Evolutionary conservation across 148 eudicot genomes (phyloP).

Genomic region (Rhododendron henanense): DNA sequence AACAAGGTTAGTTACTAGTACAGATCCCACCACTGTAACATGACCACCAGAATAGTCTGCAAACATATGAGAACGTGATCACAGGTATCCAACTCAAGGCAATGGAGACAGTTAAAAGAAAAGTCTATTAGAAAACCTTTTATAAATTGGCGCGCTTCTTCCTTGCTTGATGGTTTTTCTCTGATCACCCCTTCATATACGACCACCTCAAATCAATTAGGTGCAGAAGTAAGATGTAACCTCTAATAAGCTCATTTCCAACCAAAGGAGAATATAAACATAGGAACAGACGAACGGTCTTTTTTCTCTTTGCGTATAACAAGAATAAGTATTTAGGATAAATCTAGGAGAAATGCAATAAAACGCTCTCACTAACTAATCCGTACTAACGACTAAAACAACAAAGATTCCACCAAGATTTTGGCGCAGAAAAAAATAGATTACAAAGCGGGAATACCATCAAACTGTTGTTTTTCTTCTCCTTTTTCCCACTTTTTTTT

Average conservation of each 20-base stretch:
- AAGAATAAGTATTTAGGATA: not conserved
- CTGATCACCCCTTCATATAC: slow-evolving; percentile 49
- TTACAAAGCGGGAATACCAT: not conserved
- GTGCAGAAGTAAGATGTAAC: slow-evolving; percentile 27
- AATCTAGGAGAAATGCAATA: slow-evolving; percentile 5
- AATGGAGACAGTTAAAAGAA: not conserved
- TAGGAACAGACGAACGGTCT: not conserved
- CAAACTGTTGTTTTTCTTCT: not conserved
- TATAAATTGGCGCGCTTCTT: slow-evolving; percentile 51
- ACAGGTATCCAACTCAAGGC: not conserved
- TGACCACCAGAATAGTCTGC: slow-evolving; percentile 55
- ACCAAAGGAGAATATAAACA: slow-evolving; percentile 3
- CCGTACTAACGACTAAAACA: not conserved
- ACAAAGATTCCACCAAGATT: not conserved
- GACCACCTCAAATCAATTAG: slow-evolving; percentile 54
- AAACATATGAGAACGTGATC: not conserved
- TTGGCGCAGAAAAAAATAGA: not conserved
- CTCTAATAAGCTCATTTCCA: slow-evolving; percentile 8
- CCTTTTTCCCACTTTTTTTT: not conserved
- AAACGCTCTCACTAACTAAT: not conserved
- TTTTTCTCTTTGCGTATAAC: not conserved
- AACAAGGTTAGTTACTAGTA: slow-evolving; percentile 38
- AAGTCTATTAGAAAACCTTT: slow-evolving; percentile 32
- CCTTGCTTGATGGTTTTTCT: slow-evolving; percentile 53
- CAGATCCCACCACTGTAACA: slow-evolving; percentile 53